phyloP scores from a whole-genome alignment of 495 filamentous ascomycete genomes.

The Neurospora sp. region DNA sequence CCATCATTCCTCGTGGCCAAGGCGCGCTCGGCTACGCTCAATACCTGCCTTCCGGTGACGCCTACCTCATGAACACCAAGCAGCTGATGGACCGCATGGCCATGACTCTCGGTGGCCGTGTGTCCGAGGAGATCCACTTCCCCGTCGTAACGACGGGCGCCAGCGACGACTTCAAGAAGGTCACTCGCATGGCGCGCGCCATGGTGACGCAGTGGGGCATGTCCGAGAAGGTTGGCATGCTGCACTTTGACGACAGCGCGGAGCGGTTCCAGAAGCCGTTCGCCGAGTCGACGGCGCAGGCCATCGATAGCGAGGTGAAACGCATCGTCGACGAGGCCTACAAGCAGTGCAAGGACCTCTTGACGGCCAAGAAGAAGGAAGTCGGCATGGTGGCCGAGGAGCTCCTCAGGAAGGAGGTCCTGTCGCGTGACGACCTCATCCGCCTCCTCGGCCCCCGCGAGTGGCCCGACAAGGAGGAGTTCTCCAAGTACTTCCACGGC shows the following conservation, averaged over 20 bases:
- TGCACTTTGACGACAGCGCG: slow-evolving; percentile 75
- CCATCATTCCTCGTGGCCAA: slow-evolving; percentile 92
- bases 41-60: slow-evolving; percentile 82
- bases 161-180: slow-evolving; percentile 96
- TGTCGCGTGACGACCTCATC: slow-evolving; percentile 83
- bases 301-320: slow-evolving; percentile 83
- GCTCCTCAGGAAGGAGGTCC: slow-evolving; percentile 80
- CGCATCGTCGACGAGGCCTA: slow-evolving; percentile 87
- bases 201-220: slow-evolving; percentile 99
- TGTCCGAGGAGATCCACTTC: slow-evolving; percentile 93
- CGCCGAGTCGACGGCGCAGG: slow-evolving; percentile 82
- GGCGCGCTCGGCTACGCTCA: slow-evolving; percentile 93
- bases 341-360: slow-evolving; percentile 73
- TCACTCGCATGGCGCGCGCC: slow-evolving; percentile 83
- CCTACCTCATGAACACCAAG: slow-evolving; percentile 87
- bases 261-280: slow-evolving; percentile 87
- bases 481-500: slow-evolving; percentile 80
- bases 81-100: slow-evolving; percentile 99
- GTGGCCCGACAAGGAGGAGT: slow-evolving; percentile 77
- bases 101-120: slow-evolving; percentile 92
- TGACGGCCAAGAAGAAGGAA: slow-evolving; percentile 78
- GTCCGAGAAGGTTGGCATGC: slow-evolving; percentile 81
- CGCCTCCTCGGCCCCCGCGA: slow-evolving; percentile 73
- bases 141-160: slow-evolving; percentile 91
- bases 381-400: slow-evolving; percentile 88